phyloP scores from a whole-genome alignment of 1,284 basidiomycete species.

The Pascua sp. region DNA sequence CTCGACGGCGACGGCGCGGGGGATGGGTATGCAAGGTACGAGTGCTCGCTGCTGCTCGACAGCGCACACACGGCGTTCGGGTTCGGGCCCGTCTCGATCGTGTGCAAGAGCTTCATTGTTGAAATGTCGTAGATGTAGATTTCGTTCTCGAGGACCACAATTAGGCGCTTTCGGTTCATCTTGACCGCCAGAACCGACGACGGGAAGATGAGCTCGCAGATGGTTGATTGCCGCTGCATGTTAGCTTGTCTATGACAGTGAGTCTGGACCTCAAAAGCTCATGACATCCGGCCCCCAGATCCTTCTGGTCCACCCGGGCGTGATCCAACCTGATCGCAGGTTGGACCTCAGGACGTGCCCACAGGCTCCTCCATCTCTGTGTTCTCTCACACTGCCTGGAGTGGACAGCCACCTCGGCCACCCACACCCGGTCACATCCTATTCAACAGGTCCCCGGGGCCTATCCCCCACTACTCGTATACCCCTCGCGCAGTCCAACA shows the following conservation, averaged over 20 bases:
- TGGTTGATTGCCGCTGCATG: constrained; percentile 87
- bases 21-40: constrained; percentile 92
- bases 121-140: constrained; percentile 99
- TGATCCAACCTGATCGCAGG: too few species aligned
- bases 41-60: constrained; percentile 90
- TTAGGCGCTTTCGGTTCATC: constrained; percentile 91
- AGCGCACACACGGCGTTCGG: constrained; percentile 93
- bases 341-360: too few species aligned
- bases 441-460: too few species aligned
- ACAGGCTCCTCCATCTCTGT: too few species aligned
- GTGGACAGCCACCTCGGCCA: too few species aligned
- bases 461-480: too few species aligned
- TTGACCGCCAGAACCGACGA: constrained; percentile 94
- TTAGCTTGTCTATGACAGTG: too few species aligned
- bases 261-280: background rate
- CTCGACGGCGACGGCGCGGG: constrained; percentile 73
- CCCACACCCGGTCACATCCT: too few species aligned
- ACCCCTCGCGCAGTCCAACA: too few species aligned
- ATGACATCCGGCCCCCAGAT: too few species aligned
- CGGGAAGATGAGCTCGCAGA: constrained; percentile 96
- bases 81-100: constrained; percentile 94
- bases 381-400: too few species aligned
- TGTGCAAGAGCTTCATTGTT: constrained; percentile 96
- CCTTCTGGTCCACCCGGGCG: too few species aligned
- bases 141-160: constrained; percentile 91